phyloP scores from a whole-genome alignment of 2,329 filamentous ascomycete species.

The Trichoderma oligosporum region DNA sequence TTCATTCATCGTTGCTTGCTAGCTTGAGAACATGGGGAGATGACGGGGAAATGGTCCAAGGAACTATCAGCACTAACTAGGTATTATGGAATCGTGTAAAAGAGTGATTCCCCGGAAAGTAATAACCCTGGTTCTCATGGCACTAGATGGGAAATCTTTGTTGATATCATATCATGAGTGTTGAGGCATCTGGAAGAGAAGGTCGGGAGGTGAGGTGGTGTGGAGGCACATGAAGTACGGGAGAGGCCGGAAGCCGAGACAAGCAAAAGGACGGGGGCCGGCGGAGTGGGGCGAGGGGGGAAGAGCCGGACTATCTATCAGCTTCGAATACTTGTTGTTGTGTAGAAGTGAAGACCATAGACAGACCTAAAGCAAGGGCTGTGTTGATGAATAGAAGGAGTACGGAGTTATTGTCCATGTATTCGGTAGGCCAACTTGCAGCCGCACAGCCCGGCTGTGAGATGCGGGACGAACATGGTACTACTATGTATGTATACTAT shows the following conservation, averaged over 20 bases:
- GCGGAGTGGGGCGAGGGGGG: background rate
- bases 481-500: too few relatives aligned
- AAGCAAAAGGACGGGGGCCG: slow-evolving; percentile 10
- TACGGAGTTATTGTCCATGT: background rate
- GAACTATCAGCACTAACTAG: too few relatives aligned
- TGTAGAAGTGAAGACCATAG: background rate
- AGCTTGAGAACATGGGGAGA: too few relatives aligned
- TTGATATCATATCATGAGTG: background rate
- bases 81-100: too few relatives aligned
- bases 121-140: too few relatives aligned
- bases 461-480: background rate
- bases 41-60: too few relatives aligned
- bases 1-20: too few relatives aligned
- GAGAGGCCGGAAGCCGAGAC: slow-evolving; percentile 17
- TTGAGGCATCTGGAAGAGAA: background rate
- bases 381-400: background rate
- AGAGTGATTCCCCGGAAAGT: too few relatives aligned
- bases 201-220: background rate
- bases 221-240: background rate
- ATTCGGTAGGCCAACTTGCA: background rate
- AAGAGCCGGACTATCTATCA: background rate
- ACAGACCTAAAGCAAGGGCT: background rate
- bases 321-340: background rate
- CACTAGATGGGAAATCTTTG: too few relatives aligned
- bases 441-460: slow-evolving; percentile 8